Evolutionary conservation across 2,329 filamentous ascomycete genomes (phyloP).

Genomic region (Blastomyces parvus): DNA sequence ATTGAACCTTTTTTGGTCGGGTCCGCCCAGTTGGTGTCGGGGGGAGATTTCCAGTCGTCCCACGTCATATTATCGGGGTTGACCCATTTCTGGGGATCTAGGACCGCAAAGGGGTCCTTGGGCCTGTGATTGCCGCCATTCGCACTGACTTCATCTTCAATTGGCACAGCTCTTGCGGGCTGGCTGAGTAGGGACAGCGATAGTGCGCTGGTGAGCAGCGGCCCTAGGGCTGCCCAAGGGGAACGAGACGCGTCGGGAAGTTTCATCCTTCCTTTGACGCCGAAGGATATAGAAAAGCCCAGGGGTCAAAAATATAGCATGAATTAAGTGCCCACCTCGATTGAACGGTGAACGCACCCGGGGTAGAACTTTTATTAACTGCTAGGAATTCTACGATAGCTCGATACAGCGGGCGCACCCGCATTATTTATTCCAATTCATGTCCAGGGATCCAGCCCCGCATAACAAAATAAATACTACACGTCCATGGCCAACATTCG

Average conservation of each 20-base stretch:
- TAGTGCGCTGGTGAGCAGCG: slow-evolving; percentile 10
- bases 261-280: slow-evolving; percentile 10
- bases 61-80: slow-evolving; percentile 18
- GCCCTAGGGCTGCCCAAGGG: slow-evolving; percentile 4
- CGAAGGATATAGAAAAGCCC: background rate
- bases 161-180: slow-evolving; percentile 6
- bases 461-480: background rate
- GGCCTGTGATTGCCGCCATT: background rate
- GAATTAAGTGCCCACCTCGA: background rate
- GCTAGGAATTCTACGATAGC: background rate
- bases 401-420: background rate
- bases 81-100: slow-evolving; percentile 17
- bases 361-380: background rate
- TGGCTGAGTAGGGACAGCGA: slow-evolving; percentile 11
- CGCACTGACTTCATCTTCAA: background rate
- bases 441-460: background rate
- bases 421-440: background rate
- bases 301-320: background rate
- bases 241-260: slow-evolving; percentile 2
- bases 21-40: slow-evolving; percentile 16
- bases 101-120: slow-evolving; percentile 15
- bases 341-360: background rate
- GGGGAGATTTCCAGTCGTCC: slow-evolving; percentile 13
- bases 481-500: background rate
- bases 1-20: slow-evolving; percentile 14